Percentiles rank a stretch among this genome's conserved stretches.
phyloP scores from a whole-genome alignment of 176 grass and related monocot species.

The Miscanthus lutarioriparius region DNA sequence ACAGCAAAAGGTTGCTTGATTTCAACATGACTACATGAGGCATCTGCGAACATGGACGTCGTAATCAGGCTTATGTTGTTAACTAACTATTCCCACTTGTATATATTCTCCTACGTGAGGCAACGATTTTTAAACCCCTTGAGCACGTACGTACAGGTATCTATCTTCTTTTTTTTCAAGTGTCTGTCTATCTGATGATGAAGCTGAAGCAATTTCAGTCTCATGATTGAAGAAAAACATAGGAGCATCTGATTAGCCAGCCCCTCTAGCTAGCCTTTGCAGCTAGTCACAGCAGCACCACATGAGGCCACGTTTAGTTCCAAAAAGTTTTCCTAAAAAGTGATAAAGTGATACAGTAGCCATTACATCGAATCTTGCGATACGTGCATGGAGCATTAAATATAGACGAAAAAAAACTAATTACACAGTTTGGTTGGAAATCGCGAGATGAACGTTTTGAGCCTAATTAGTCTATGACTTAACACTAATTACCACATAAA shows the following conservation, averaged over 20 bases:
- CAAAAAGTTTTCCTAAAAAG: too few species aligned
- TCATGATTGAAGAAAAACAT: constrained; percentile 31
- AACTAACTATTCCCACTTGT: neutral
- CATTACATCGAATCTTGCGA: too few species aligned
- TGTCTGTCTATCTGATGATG: neutral
- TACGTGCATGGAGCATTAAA: too few species aligned
- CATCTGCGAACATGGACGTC: neutral
- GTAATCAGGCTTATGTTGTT: neutral
- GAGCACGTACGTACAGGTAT: neutral
- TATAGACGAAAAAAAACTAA: too few species aligned
- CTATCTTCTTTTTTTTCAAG: neutral
- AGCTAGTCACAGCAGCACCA: constrained; percentile 9
- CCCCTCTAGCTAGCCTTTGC: constrained; percentile 5
- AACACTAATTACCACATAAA: too few species aligned
- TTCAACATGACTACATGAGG: neutral
- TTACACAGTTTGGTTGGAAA: too few species aligned
- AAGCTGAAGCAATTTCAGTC: neutral
- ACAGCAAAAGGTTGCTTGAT: neutral
- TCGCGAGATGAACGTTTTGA: too few species aligned
- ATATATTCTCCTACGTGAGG: neutral
- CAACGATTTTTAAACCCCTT: neutral
- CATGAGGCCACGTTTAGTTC: constrained; percentile 14
- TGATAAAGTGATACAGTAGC: too few species aligned
- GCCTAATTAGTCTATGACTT: too few species aligned
- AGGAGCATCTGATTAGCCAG: constrained; percentile 38